Conservation (phyloP, 139 green algal genomes). For the Chlamydomonas eustigma region DNA sequence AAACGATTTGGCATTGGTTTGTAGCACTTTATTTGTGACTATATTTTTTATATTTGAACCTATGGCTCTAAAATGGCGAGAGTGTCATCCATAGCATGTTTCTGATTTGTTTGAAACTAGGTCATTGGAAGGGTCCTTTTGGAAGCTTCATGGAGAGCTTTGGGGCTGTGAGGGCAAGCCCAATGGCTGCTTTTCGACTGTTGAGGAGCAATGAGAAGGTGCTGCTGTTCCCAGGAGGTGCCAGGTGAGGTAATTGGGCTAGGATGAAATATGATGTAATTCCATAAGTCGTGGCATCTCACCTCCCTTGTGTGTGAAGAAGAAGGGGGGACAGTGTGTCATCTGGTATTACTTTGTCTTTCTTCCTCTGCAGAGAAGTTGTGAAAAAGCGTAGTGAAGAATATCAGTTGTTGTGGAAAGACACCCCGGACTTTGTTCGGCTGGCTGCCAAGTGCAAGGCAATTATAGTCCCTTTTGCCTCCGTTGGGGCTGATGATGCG, state of each 20-base stretch:
- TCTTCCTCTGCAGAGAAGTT: constrained; percentile 22
- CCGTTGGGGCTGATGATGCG: constrained; percentile 69
- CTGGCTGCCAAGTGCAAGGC: constrained; percentile 63
- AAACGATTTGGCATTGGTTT: no score
- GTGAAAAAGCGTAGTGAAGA: constrained; percentile 49
- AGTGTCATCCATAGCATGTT: no score
- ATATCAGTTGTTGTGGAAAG: constrained; percentile 78
- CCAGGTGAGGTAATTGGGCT: constrained; percentile 22
- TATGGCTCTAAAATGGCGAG: no score
- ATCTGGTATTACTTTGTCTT: not conserved
- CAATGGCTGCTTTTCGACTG: constrained; percentile 64
- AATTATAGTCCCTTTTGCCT: constrained; percentile 74
- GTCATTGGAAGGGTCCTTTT: constrained; percentile 26
- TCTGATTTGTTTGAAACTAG: no score
- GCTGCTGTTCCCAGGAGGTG: constrained; percentile 44
- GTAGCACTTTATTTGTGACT: no score
- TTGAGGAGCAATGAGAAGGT: constrained; percentile 54
- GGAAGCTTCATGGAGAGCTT: constrained; percentile 70
- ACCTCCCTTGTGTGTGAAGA: no score
- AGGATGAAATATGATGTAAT: not conserved
- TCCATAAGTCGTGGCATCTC: no score
- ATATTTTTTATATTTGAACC: no score
- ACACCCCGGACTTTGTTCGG: constrained; percentile 74
- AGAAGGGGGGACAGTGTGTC: not conserved
- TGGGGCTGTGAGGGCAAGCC: constrained; percentile 43